Evolutionary conservation across 73 alveolate genomes (phyloP).

Genomic region (Diophrys sp.): DNA sequence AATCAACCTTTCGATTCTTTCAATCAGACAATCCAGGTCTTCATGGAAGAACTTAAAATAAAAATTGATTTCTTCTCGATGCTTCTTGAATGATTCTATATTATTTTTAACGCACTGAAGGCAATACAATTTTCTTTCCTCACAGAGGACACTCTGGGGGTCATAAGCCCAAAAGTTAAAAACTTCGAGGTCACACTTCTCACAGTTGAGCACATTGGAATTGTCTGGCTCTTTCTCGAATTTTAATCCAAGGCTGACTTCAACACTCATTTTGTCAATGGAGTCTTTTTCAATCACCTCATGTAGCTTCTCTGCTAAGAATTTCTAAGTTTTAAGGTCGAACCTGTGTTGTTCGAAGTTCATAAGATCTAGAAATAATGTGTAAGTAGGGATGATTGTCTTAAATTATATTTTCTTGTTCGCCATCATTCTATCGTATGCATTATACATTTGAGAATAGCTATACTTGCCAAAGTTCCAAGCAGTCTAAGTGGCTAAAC

Average conservation of each 20-base stretch:
- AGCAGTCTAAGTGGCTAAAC: slow-evolving; percentile 66
- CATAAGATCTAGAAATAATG: slow-evolving; percentile 48
- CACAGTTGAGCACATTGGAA: slow-evolving; percentile 9
- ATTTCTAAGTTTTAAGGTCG: background rate
- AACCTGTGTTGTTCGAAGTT: slow-evolving; percentile 36
- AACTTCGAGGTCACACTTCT: slow-evolving; percentile 6
- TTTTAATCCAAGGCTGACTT: background rate
- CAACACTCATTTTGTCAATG: background rate
- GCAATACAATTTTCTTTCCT: background rate
- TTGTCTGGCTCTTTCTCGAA: background rate
- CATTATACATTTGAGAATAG: slow-evolving; percentile 22
- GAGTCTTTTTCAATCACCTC: background rate
- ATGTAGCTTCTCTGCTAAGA: background rate
- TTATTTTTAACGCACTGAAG: background rate
- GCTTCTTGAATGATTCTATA: background rate
- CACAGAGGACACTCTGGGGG: background rate
- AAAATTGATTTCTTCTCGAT: background rate
- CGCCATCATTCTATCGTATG: slow-evolving; percentile 48
- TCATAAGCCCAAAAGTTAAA: slow-evolving; percentile 15
- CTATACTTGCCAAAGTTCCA: slow-evolving; percentile 65
- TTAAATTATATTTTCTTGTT: slow-evolving; percentile 42
- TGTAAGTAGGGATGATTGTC: slow-evolving; percentile 45
- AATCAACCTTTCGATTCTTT: background rate
- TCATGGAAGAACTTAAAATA: background rate
- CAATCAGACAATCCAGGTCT: background rate